Conservation (phyloP, 2,329 filamentous ascomycete genomes). For the Corynespora cassiicola region DNA sequence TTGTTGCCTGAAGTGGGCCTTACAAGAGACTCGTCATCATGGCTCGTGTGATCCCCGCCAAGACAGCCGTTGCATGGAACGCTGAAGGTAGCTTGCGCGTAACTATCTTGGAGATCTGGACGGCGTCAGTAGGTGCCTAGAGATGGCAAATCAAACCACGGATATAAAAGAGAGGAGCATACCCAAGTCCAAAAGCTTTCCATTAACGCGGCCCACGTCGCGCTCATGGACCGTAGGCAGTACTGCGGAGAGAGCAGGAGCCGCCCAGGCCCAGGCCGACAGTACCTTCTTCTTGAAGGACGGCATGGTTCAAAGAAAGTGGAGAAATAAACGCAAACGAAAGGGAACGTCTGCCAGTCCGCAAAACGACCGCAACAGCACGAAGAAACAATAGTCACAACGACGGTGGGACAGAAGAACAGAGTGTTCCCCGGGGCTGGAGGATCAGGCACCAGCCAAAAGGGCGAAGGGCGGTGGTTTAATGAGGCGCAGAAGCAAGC, state of each 20-base stretch:
- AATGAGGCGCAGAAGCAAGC: constrained; percentile 17
- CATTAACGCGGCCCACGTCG: constrained; percentile 23
- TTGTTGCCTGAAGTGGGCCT: constrained; percentile 45
- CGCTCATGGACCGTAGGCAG: constrained; percentile 24
- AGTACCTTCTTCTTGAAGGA: constrained; percentile 40
- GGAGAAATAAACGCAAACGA: constrained; percentile 10
- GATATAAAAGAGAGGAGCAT: constrained; percentile 28
- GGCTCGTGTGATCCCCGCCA: constrained; percentile 44
- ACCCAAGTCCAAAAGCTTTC: constrained; percentile 38
- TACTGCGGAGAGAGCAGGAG: constrained; percentile 36
- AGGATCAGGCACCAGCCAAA: constrained; percentile 44
- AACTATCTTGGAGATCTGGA: constrained; percentile 40
- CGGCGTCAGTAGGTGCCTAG: constrained; percentile 40
- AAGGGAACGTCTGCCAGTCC: constrained; percentile 14
- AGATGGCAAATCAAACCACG: constrained; percentile 25
- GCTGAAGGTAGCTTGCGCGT: constrained; percentile 51
- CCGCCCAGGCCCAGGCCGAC: constrained; percentile 34
- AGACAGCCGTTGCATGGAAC: constrained; percentile 51
- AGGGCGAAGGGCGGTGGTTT: constrained; percentile 19
- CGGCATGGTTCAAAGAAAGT: constrained; percentile 28
- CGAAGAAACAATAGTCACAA: constrained; percentile 10
- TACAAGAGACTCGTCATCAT: constrained; percentile 50
- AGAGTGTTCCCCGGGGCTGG: constrained; percentile 18
- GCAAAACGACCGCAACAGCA: constrained; percentile 22
- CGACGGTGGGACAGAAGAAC: constrained; percentile 23